Evolutionary conservation across 1,284 basidiomycete species (phyloP), one percentile per base, ranked within the genome.

Genomic region (Thecaphora frezii): DNA sequence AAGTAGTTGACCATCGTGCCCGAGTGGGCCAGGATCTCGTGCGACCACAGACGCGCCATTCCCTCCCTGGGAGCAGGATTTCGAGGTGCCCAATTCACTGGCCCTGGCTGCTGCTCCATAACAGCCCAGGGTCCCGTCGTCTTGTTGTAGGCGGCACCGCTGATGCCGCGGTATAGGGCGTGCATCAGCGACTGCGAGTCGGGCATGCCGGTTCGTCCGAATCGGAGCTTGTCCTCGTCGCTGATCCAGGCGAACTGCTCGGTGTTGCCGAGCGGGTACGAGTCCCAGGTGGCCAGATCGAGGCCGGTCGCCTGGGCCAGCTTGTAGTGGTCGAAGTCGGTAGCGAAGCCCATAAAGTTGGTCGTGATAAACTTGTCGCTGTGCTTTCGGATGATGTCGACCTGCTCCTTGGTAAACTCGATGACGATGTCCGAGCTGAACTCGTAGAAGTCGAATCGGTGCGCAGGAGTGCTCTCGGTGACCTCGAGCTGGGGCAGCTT

Each of bases 91-190:
- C 63, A 69, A 24, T 66, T 68, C 14, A 68, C 66, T 0, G 66
- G 62, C 0, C 64, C 66, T 13, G 62, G 66, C 33, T 66, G 67
- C 37, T 58, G 56, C 43, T 69, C 67, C 67, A 69, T 69, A 4
- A 69, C 47, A 5, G 60, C 64, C 44, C 57, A 67, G 5, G 60
- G 51, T 9, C 67, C 67, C 0, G 54, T 23, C 5, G 58, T 57
- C 54, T 64, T 51, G 54, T 54, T 58, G 48, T 58, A 53, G 7
- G 51, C 63, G 23, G 56, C 59, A 40, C 66, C 66, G 4, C 58
- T 58, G 2, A 69, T 53, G 22, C 63, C 66, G 14, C 59, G 57
- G 36, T 62, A 69, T 21, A 65, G 51, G 25, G 46, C 48, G 44
- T 60, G 59, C 30, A 64, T 59, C n/a, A 69, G 47, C 5, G 59